A percentile compares a stretch with the other conserved stretches of the same genome.
Conservation (phyloP, 192 early-diverging fungal species). For the Phycomyces nitens region DNA sequence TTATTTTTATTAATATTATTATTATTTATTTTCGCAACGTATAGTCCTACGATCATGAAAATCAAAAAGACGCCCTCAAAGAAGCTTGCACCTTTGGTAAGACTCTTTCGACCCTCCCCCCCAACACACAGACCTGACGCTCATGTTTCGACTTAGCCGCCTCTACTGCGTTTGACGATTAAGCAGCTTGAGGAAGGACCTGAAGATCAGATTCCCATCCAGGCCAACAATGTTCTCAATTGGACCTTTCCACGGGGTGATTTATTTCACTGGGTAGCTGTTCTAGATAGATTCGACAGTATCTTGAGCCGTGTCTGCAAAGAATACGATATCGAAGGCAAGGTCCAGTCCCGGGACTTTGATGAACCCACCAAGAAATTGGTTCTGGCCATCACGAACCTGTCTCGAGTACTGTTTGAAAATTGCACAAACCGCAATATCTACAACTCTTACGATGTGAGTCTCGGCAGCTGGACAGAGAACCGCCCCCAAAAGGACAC, state of each 20-base stretch:
- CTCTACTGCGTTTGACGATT: slow-evolving; percentile 49
- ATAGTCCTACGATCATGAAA: slow-evolving; percentile 39
- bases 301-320: slow-evolving; percentile 67
- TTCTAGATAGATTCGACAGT: slow-evolving; percentile 89
- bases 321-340: slow-evolving; percentile 56
- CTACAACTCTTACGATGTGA: slow-evolving; percentile 89
- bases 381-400: slow-evolving; percentile 64
- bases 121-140: background rate
- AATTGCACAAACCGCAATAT: slow-evolving; percentile 93
- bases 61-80: slow-evolving; percentile 65
- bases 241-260: slow-evolving; percentile 89
- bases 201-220: slow-evolving; percentile 54
- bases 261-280: slow-evolving; percentile 91
- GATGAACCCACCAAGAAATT: slow-evolving; percentile 49
- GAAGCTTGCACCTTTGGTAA: slow-evolving; percentile 60
- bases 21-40: background rate
- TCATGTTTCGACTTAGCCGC: slow-evolving; percentile 43
- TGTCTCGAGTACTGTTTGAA: slow-evolving; percentile 84
- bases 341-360: slow-evolving; percentile 62
- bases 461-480: no score
- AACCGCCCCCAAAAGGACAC: no score
- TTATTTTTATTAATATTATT: background rate
- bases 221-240: slow-evolving; percentile 47
- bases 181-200: slow-evolving; percentile 45
- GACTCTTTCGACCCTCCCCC: background rate